A percentile compares a stretch with the other conserved stretches of the same genome.
phyloP scores from a whole-genome alignment of 78 protist species.

The Bigelowiella natans region DNA sequence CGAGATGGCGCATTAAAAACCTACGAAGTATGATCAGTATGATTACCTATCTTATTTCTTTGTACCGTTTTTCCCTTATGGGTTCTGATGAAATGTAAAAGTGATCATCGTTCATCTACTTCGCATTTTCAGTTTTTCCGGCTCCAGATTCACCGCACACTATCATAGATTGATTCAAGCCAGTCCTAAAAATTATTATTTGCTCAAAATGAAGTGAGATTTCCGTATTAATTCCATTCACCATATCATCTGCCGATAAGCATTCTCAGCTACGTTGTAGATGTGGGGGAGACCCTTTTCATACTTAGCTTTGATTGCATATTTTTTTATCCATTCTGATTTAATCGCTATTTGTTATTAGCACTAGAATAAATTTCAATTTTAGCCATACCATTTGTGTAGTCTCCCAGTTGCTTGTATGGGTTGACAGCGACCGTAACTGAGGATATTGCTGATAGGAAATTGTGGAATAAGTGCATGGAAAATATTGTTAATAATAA shows the following conservation, averaged over 20 bases:
- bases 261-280: neutral
- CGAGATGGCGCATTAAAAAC: neutral
- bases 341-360: too few species aligned
- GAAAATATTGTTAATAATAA: too few species aligned
- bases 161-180: conserved; percentile 1
- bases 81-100: too few species aligned
- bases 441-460: neutral
- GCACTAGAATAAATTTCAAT: too few species aligned
- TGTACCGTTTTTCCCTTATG: too few species aligned
- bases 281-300: neutral
- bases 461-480: too few species aligned
- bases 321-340: neutral
- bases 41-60: too few species aligned
- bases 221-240: neutral
- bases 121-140: neutral
- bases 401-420: neutral
- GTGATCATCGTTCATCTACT: neutral
- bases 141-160: conserved; percentile 25
- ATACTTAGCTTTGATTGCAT: neutral
- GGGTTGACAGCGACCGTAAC: neutral
- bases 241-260: neutral
- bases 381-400: neutral
- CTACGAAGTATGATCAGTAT: too few species aligned
- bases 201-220: too few species aligned
- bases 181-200: neutral